Conservation (phyloP, 139 green algal species). For the Protoeuglena noctilucae region DNA sequence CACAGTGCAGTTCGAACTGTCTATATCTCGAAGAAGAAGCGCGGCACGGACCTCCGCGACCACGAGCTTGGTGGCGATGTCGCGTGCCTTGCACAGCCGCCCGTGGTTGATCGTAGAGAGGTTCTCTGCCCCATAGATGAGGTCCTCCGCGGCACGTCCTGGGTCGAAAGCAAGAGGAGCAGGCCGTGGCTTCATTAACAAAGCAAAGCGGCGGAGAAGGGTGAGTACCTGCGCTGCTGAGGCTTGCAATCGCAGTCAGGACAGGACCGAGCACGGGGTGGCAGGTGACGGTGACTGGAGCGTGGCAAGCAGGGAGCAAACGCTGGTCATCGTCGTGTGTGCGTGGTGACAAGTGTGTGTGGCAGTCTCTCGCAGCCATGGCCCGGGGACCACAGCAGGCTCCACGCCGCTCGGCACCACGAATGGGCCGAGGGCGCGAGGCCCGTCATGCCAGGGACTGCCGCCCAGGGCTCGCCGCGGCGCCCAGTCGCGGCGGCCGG, state of each 20-base stretch:
- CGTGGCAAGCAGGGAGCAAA: neutral
- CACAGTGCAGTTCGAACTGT: too few relatives aligned
- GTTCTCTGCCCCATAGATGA: conserved; percentile 36
- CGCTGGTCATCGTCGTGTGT: too few relatives aligned
- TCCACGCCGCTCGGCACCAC: too few relatives aligned
- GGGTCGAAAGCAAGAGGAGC: neutral
- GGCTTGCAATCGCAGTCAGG: neutral
- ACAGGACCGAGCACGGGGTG: too few relatives aligned
- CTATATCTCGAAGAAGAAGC: too few relatives aligned
- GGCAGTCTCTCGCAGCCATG: too few relatives aligned
- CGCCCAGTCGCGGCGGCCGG: too few relatives aligned
- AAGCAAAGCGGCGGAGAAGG: neutral
- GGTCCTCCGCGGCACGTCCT: conserved; percentile 38
- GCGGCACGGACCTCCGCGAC: conserved; percentile 16
- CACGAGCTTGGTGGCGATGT: conserved; percentile 39
- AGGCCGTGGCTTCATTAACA: neutral
- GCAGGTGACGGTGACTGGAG: neutral
- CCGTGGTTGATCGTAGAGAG: conserved; percentile 44
- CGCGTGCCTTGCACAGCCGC: conserved; percentile 27
- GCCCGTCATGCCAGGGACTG: neutral
- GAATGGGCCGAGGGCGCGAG: too few relatives aligned
- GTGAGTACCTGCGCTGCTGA: neutral
- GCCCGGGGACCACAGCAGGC: too few relatives aligned
- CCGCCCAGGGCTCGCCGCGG: neutral
- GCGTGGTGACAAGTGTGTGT: too few relatives aligned